Base-by-base conservation (phyloP, 192 early-diverging fungal species). In the Kappamyces sp. region DNA sequence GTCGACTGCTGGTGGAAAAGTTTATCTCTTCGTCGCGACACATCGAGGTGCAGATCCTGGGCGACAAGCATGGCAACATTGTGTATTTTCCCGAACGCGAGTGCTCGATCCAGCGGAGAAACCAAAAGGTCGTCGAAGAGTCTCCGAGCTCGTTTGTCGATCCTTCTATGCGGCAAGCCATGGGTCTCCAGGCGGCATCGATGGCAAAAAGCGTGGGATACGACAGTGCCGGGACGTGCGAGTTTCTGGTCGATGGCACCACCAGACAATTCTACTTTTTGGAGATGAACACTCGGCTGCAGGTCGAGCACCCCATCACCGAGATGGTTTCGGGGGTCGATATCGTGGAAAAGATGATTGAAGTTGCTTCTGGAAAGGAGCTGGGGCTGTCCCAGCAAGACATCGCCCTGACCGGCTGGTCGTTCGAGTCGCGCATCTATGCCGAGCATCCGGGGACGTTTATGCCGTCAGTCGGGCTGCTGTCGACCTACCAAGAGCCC, bases 51-150 rank as follows among this genome's bases (percentile, higher is more conserved):
- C 96, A 99, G 72, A 71, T 97, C 12, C 69, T 99, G 51, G 94
- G 91, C 37, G 96, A 99, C 76, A 86, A 92, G 72, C 90, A 96
- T 65, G 96, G 96, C 61, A 97, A 98, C 58, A 92, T 88, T 3
- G 94, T 97, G 59, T 97, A 90, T 70, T 71, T 97, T 41, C 91
- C 91, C 2, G 94, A 97, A 72, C 82, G 94, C 49, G 96, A 99
- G 74, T 99, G 94, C 69, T 96, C 93, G 6, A 93, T 99, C 36
- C 96, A 99, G 80, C 84, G 96, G 57, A 87, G 96, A 36, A 96
- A 97, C 69, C 96, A 99, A 75, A 99, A 99, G 78, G 91, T 92
- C 58, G 92, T 99, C 53, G 94, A 99, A 74, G 97, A 98, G 75
- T 90, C 92, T 0, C 92, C 92, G n/a, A 86, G 83, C 44, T 73